Percentiles rank a stretch among this genome's conserved stretches.
phyloP scores from a whole-genome alignment of 257 asterid species.

The Scutellaria galericulata region DNA sequence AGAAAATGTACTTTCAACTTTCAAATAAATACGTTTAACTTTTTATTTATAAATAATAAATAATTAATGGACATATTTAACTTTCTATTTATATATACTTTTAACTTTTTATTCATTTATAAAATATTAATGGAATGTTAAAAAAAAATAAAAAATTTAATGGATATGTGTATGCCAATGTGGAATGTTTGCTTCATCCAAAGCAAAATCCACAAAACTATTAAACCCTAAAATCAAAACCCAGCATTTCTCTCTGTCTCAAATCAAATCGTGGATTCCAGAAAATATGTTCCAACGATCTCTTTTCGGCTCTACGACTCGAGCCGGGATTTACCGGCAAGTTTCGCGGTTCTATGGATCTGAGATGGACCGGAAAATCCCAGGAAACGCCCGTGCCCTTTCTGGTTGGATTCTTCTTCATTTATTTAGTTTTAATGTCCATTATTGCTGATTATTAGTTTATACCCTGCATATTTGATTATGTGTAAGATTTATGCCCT shows the following conservation, averaged over 20 bases:
- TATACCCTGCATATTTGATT: not conserved
- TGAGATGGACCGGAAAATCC: conserved; percentile 18
- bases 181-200: not conserved
- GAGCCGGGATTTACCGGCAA: conserved; percentile 36
- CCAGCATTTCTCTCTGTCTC: not conserved
- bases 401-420: conserved; percentile 39
- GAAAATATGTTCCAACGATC: conserved; percentile 35
- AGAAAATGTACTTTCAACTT: too few species aligned
- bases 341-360: conserved; percentile 38
- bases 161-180: too few species aligned
- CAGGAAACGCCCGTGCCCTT: conserved; percentile 10
- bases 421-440: not conserved
- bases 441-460: not conserved
- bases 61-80: too few species aligned
- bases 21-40: too few species aligned
- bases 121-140: too few species aligned
- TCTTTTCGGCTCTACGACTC: conserved; percentile 31
- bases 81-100: too few species aligned
- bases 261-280: not conserved
- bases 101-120: too few species aligned
- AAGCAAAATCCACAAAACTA: not conserved
- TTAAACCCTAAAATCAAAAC: conserved; percentile 35
- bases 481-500: not conserved
- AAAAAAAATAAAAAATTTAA: too few species aligned
- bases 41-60: too few species aligned